These are phyloP conservation scores for Trichosanthes truncata DNA, from an alignment of 306 rosid species.

Conservation along the genomic window DNA sequence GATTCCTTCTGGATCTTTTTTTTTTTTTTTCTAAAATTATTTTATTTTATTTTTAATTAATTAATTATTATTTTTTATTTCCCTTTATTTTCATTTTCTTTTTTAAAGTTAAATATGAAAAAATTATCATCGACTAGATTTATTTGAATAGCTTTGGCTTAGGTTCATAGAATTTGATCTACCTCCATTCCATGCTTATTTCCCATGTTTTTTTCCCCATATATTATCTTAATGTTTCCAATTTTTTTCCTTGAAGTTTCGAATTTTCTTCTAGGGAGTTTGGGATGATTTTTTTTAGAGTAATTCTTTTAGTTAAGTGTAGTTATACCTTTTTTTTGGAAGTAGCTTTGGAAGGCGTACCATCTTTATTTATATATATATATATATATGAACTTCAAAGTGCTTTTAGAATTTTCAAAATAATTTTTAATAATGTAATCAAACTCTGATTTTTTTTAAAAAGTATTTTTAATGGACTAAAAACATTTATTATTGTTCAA, in stretches of 20 bases:
- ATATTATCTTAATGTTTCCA: not conserved
- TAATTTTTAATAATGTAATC: not conserved
- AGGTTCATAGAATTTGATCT: not conserved
- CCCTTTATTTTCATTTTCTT: not conserved
- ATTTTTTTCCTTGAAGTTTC: not conserved
- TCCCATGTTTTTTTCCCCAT: not conserved
- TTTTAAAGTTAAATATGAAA: not conserved
- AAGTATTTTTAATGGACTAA: too few species aligned
- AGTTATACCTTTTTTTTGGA: too few species aligned
- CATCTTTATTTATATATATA: too few species aligned
- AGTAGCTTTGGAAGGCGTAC: not conserved
- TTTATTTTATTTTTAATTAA: too few species aligned
- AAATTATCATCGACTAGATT: not conserved
- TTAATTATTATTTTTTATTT: too few species aligned
- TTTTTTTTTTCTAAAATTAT: too few species aligned
- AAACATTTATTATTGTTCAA: not conserved
- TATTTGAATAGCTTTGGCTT: not conserved
- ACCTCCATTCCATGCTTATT: not conserved
- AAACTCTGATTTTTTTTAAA: not conserved
- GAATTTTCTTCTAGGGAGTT: not conserved
- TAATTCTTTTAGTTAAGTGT: too few species aligned
- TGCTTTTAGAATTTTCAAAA: too few species aligned
- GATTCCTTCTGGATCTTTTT: not conserved
- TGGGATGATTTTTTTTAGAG: too few species aligned
- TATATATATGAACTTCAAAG: too few species aligned